phyloP scores from a whole-genome alignment of 225 moss, liverwort and hornwort species.

The Bryoerythrophyllum caledonicum region DNA sequence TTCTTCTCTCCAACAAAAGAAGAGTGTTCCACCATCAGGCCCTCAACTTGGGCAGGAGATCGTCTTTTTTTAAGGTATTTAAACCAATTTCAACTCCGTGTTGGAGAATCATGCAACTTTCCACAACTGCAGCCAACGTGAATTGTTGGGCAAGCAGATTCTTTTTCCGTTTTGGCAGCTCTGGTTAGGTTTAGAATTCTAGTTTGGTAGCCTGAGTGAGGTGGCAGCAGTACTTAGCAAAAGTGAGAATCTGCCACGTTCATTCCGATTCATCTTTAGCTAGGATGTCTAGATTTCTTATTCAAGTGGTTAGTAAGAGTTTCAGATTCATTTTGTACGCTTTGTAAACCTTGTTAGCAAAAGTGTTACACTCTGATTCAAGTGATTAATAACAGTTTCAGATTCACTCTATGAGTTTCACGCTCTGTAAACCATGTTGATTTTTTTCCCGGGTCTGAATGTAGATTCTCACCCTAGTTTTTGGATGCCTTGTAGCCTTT shows the following conservation, averaged over 20 bases:
- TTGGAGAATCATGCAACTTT: not conserved
- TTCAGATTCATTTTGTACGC: too few relatives aligned
- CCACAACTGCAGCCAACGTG: constrained; percentile 19
- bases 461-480: not conserved
- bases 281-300: not conserved
- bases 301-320: not conserved
- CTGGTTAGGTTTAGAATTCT: not conserved
- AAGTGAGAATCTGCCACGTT: not conserved
- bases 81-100: not conserved
- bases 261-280: not conserved
- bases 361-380: too few relatives aligned
- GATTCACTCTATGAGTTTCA: not conserved
- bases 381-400: not conserved
- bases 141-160: constrained; percentile 23
- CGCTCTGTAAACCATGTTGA: too few relatives aligned
- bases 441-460: not conserved
- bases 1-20: constrained; percentile 5
- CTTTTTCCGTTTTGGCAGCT: not conserved
- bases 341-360: not conserved
- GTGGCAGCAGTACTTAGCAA: not conserved
- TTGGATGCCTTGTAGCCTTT: not conserved
- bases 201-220: not conserved
- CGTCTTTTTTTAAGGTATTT: constrained; percentile 30
- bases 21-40: constrained; percentile 13
- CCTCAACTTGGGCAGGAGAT: constrained; percentile 39